These are phyloP conservation scores for Picea abies DNA, from an alignment of 83 land plant species.

Conservation along the genomic window DNA sequence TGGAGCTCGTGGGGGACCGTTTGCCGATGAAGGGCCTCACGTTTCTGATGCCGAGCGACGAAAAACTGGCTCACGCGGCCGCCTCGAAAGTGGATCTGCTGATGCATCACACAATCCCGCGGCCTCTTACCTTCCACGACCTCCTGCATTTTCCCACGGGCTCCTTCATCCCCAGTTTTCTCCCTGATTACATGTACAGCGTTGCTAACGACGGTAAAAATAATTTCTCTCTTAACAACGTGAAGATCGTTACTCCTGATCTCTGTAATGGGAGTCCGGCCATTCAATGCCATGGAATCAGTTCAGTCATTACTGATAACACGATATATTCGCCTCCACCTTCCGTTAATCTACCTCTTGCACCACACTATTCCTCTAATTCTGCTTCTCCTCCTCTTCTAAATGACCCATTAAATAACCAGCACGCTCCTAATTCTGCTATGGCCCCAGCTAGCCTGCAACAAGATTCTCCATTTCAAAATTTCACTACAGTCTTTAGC, in stretches of 20 bases:
- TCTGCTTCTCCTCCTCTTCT: no score
- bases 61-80: no score
- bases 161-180: constrained; percentile 40
- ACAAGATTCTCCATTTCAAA: no score
- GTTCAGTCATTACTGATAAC: constrained; percentile 12
- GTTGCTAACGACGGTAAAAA: constrained; percentile 31
- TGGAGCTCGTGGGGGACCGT: no score
- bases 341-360: neutral
- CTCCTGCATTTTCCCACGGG: constrained; percentile 42
- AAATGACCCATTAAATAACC: no score
- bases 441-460: no score
- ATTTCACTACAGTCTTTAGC: no score
- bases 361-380: no score
- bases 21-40: no score
- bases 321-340: neutral
- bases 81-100: neutral
- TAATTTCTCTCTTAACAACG: constrained; percentile 36
- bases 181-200: constrained; percentile 24
- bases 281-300: constrained; percentile 57
- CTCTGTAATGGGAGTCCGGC: constrained; percentile 35
- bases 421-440: no score
- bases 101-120: constrained; percentile 47
- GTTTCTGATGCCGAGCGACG: no score
- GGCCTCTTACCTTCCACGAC: constrained; percentile 37
- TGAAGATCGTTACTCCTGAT: constrained; percentile 28